phyloP scores from a whole-genome alignment of 2,329 filamentous ascomycete species.

The Cryphonectria nitschkei region DNA sequence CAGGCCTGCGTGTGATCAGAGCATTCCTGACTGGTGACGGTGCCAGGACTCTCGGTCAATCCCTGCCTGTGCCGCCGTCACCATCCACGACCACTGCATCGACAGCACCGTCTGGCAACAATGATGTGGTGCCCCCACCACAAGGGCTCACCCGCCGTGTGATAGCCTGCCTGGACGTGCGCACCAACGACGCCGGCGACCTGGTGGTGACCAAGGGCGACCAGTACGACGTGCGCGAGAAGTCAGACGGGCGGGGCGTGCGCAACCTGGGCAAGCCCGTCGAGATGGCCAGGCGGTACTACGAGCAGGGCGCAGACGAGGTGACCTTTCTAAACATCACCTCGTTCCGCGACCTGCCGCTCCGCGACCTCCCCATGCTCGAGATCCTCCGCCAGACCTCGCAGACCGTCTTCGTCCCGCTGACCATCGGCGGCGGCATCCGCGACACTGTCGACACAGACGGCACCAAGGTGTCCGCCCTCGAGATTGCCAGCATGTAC shows the following conservation, averaged over 20 bases:
- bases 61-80: slow-evolving; percentile 28
- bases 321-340: slow-evolving; percentile 99
- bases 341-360: slow-evolving; percentile 91
- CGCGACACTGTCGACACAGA: slow-evolving; percentile 89
- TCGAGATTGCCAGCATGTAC: slow-evolving; percentile 95
- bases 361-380: slow-evolving; percentile 93
- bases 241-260: slow-evolving; percentile 65
- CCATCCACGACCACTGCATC: slow-evolving; percentile 21
- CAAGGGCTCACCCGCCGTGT: slow-evolving; percentile 85
- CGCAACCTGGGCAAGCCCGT: slow-evolving; percentile 97
- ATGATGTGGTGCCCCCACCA: background rate
- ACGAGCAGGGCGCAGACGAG: slow-evolving; percentile 95
- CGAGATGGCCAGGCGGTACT: slow-evolving; percentile 91
- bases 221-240: slow-evolving; percentile 97
- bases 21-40: slow-evolving; percentile 81
- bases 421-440: slow-evolving; percentile 95
- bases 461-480: slow-evolving; percentile 81
- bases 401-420: slow-evolving; percentile 89
- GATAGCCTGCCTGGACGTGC: slow-evolving; percentile 95
- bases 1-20: slow-evolving; percentile 80
- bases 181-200: slow-evolving; percentile 91
- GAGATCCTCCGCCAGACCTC: slow-evolving; percentile 87
- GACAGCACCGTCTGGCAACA: slow-evolving; percentile 15
- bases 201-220: slow-evolving; percentile 98
- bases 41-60: slow-evolving; percentile 52